Percentiles rank a stretch among this genome's conserved stretches.
phyloP scores from a whole-genome alignment of 2,329 filamentous ascomycete species.

The Trichoderma cornu-damae region DNA sequence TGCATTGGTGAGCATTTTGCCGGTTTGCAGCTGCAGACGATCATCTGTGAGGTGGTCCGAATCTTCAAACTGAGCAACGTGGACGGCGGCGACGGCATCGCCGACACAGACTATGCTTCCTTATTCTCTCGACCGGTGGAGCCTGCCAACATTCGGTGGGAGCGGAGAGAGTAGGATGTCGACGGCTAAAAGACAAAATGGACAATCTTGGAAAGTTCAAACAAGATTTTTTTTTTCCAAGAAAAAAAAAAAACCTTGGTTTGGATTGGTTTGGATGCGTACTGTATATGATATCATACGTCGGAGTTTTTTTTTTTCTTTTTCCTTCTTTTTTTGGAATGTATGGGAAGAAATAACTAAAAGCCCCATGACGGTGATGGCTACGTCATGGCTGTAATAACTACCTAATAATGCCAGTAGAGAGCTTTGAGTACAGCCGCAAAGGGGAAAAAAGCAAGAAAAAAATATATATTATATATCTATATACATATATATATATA shows the following conservation, averaged over 20 bases:
- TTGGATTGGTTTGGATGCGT: conserved; percentile 38
- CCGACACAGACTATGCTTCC: conserved; percentile 63
- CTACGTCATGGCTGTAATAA: conserved; percentile 16
- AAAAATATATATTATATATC: no score
- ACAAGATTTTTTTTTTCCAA: no score
- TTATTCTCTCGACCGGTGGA: conserved; percentile 69
- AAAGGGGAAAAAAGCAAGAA: not conserved
- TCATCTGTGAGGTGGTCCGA: conserved; percentile 70
- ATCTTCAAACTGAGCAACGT: conserved; percentile 74
- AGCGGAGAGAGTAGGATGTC: conserved; percentile 52
- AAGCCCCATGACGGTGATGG: conserved; percentile 13
- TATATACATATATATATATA: no score
- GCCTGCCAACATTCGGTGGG: conserved; percentile 69
- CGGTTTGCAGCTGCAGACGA: conserved; percentile 84
- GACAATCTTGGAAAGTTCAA: not conserved
- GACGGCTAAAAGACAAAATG: not conserved
- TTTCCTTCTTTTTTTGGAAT: conserved; percentile 9
- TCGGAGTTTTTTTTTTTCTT: conserved; percentile 18
- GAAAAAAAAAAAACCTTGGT: conserved; percentile 46
- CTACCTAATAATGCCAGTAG: conserved; percentile 11
- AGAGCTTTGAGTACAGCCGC: conserved; percentile 15
- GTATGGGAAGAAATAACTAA: conserved; percentile 5
- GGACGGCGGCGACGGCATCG: conserved; percentile 63
- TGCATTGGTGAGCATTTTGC: conserved; percentile 98
- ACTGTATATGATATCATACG: conserved; percentile 15